A percentile compares a stretch with the other conserved stretches of the same genome.
Evolutionary conservation across 345 rosid genomes (phyloP).

Genomic region (Anacardium occidentale): DNA sequence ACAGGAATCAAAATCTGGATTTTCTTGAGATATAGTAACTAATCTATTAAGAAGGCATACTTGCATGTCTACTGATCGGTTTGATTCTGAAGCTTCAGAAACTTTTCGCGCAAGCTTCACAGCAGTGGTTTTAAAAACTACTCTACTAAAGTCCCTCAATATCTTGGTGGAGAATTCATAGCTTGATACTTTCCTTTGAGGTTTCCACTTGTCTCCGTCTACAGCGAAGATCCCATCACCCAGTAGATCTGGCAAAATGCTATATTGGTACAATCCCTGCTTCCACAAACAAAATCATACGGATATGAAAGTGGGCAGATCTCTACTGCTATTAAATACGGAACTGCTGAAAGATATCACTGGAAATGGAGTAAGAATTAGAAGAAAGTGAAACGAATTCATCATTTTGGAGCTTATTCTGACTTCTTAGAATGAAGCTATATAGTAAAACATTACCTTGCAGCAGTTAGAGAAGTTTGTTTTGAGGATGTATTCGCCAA

Average conservation of each 20-base stretch:
- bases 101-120: conserved; percentile 28
- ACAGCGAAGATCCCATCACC: conserved; percentile 46
- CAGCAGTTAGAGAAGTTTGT: conserved; percentile 30
- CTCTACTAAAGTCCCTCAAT: conserved; percentile 34
- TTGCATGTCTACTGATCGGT: conserved; percentile 28
- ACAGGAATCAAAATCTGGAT: neutral
- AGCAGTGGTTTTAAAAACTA: conserved; percentile 27
- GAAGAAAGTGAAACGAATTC: too few species aligned
- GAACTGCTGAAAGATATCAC: too few species aligned
- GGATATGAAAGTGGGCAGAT: too few species aligned
- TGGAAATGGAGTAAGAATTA: too few species aligned
- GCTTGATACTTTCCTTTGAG: conserved; percentile 39
- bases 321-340: too few species aligned
- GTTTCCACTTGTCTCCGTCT: conserved; percentile 45
- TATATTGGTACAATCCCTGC: conserved; percentile 18
- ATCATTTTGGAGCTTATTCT: too few species aligned
- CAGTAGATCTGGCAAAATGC: conserved; percentile 24
- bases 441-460: conserved; percentile 18
- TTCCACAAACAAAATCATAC: neutral
- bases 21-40: neutral
- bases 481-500: conserved; percentile 36
- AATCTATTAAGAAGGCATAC: neutral
- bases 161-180: conserved; percentile 34
- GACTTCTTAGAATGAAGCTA: neutral
- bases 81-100: conserved; percentile 22